Percentiles rank a stretch among this genome's conserved stretches.
These are phyloP conservation scores for Kazachstania bromeliacearum DNA, from an alignment of 805 yeast species.

Conservation along the genomic window DNA sequence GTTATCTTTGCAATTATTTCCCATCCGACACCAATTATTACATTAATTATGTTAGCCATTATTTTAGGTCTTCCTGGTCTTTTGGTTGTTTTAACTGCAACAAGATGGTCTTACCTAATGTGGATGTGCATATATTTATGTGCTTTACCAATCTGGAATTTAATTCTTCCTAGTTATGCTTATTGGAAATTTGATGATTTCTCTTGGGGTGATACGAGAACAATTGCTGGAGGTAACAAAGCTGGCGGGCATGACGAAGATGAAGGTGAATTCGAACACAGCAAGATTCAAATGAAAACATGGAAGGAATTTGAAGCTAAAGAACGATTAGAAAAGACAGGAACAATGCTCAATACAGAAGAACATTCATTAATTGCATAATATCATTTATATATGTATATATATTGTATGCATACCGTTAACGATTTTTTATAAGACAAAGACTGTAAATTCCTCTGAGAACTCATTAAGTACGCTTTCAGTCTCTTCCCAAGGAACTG, in stretches of 20 bases:
- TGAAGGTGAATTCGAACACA: slow-evolving; percentile 84
- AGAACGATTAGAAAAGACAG: slow-evolving; percentile 3
- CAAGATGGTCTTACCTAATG: slow-evolving; percentile 57
- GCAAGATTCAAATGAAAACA: slow-evolving; percentile 79
- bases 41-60: slow-evolving; percentile 65
- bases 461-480: slow-evolving; percentile 38
- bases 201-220: slow-evolving; percentile 92
- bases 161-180: slow-evolving; percentile 75
- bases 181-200: slow-evolving; percentile 95
- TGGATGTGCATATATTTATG: slow-evolving; percentile 73
- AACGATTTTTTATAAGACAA: slow-evolving; percentile 30
- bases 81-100: slow-evolving; percentile 70
- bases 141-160: slow-evolving; percentile 92
- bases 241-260: slow-evolving; percentile 46
- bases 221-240: slow-evolving; percentile 60
- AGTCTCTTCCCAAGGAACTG: slow-evolving; percentile 69
- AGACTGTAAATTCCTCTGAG: slow-evolving; percentile 13
- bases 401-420: too few species aligned
- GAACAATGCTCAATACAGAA: neutral
- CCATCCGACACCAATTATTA: slow-evolving; percentile 65
- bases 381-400: neutral
- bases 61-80: slow-evolving; percentile 82
- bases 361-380: neutral
- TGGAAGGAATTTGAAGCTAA: slow-evolving; percentile 92
- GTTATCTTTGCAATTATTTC: slow-evolving; percentile 60